A percentile compares a stretch with the other conserved stretches of the same genome.
These are phyloP conservation scores for Rhodosporidiobolus odoratus DNA, from an alignment of 768 basidiomycete species.

Conservation along the genomic window DNA sequence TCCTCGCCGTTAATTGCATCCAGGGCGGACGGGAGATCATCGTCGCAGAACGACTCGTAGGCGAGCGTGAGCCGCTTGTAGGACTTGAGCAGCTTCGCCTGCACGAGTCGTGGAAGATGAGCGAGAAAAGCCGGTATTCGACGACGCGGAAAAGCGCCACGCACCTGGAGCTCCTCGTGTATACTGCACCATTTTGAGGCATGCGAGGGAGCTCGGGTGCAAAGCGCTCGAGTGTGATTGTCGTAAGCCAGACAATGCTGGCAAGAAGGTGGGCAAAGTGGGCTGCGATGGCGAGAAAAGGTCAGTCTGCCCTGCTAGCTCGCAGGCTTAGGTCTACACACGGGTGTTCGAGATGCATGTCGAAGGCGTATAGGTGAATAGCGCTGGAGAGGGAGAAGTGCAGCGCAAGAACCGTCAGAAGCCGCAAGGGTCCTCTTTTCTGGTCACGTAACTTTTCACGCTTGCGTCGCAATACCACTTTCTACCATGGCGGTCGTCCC, in stretches of 20 bases:
- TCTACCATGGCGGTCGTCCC: too few species aligned
- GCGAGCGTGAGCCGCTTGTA: conserved; percentile 36
- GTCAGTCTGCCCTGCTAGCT: background rate
- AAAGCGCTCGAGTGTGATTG: conserved; percentile 6
- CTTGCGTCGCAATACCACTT: too few species aligned
- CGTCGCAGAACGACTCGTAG: conserved; percentile 21
- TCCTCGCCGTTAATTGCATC: background rate
- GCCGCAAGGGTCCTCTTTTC: too few species aligned
- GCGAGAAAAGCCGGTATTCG: background rate
- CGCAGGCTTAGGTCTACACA: too few species aligned
- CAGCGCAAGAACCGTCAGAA: too few species aligned
- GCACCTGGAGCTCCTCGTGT: conserved; percentile 36
- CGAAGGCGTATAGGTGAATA: too few species aligned
- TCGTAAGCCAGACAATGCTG: conserved; percentile 36
- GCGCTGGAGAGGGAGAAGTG: too few species aligned
- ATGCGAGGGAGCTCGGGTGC: background rate
- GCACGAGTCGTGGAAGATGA: background rate
- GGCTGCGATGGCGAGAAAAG: background rate
- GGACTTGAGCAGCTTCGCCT: conserved; percentile 38
- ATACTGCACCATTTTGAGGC: conserved; percentile 30
- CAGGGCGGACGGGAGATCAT: background rate
- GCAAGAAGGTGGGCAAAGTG: conserved; percentile 31
- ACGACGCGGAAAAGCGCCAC: background rate
- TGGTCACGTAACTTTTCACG: too few species aligned
- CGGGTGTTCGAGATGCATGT: too few species aligned